These are phyloP conservation scores for Coemansia sp. DNA, from an alignment of 192 early-diverging fungal genomes.

Conservation along the genomic window DNA sequence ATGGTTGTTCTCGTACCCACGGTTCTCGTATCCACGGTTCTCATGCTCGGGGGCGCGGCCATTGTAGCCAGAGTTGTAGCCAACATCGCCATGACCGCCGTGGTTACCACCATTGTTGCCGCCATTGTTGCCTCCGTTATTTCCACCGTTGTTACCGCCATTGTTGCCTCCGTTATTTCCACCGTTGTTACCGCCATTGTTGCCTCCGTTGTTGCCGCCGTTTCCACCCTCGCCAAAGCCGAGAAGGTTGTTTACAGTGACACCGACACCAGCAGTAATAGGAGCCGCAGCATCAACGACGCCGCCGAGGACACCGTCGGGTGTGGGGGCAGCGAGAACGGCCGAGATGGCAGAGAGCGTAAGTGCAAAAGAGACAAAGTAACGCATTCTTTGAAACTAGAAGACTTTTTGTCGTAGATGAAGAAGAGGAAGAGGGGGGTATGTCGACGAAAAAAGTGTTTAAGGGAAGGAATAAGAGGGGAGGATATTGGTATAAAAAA, in stretches of 20 bases:
- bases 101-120: background rate
- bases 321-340: slow-evolving; percentile 10
- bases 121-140: background rate
- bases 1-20: slow-evolving; percentile 2
- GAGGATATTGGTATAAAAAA: background rate
- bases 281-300: slow-evolving; percentile 23
- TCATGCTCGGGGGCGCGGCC: slow-evolving; percentile 2
- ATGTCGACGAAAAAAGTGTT: background rate
- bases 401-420: no score
- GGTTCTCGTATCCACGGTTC: background rate
- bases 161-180: background rate
- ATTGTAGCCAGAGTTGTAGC: slow-evolving; percentile 1
- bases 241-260: slow-evolving; percentile 10
- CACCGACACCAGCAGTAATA: slow-evolving; percentile 11
- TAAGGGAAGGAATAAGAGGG: background rate
- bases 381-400: background rate
- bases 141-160: background rate
- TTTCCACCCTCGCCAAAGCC: slow-evolving; percentile 5
- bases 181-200: background rate
- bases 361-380: background rate
- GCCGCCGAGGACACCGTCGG: slow-evolving; percentile 17
- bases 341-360: slow-evolving; percentile 3
- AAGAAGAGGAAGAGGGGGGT: background rate
- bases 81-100: background rate
- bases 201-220: background rate